These are phyloP conservation scores for Brassica incana DNA, from an alignment of 345 rosid species.

Conservation along the genomic window DNA sequence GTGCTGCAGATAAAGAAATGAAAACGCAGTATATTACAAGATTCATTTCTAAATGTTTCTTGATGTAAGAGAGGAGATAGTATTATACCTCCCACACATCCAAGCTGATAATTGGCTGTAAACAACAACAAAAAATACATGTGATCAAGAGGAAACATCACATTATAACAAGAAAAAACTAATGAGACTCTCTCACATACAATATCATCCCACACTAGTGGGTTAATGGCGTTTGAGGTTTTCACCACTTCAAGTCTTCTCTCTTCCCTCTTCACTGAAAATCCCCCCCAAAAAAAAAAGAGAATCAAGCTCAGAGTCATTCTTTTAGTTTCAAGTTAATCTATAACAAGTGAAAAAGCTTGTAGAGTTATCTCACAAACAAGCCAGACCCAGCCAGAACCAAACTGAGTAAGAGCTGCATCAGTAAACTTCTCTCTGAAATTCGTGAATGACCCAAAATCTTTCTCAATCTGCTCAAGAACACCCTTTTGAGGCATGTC, in stretches of 20 bases:
- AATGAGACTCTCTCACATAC: constrained; percentile 46
- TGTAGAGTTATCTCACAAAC: constrained; percentile 57
- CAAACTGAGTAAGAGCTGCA: constrained; percentile 68
- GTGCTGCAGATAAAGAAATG: constrained; percentile 57
- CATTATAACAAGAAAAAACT: neutral
- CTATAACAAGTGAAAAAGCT: neutral
- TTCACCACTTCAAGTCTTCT: constrained; percentile 64
- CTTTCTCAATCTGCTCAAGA: constrained; percentile 91
- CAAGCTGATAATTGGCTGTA: constrained; percentile 88
- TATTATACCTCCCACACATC: constrained; percentile 89
- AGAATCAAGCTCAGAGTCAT: neutral
- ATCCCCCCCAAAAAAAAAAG: neutral
- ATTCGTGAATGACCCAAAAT: constrained; percentile 79
- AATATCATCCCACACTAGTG: constrained; percentile 83
- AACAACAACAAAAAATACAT: constrained; percentile 32
- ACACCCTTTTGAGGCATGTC: constrained; percentile 70
- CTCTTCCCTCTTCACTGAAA: constrained; percentile 81
- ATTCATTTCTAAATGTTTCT: neutral
- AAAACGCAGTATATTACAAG: constrained; percentile 5
- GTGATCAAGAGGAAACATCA: constrained; percentile 14
- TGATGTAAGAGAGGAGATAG: constrained; percentile 7
- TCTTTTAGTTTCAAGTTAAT: neutral
- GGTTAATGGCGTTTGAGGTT: constrained; percentile 76
- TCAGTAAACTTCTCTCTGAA: constrained; percentile 72
- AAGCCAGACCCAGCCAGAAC: constrained; percentile 98